Conservation (phyloP, 2,329 filamentous ascomycete genomes). For the Colletotrichum musae region DNA sequence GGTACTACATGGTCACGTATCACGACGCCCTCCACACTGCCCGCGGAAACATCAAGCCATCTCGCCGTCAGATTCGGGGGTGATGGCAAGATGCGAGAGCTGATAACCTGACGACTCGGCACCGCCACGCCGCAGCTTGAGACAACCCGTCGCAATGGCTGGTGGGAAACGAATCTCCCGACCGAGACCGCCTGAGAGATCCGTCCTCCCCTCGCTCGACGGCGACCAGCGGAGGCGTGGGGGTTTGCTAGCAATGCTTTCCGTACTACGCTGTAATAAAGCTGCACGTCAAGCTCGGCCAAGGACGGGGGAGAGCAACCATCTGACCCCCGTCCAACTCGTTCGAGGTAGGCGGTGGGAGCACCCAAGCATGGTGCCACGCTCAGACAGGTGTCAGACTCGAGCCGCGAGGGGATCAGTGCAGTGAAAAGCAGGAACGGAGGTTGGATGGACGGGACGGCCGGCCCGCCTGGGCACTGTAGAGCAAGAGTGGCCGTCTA, state of each 20-base stretch:
- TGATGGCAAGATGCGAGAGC: conserved; percentile 34
- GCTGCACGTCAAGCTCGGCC: conserved; percentile 29
- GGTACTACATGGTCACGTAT: neutral
- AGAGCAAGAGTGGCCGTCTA: neutral
- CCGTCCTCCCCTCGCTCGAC: conserved; percentile 8
- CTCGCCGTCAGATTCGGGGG: conserved; percentile 28
- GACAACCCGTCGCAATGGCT: conserved; percentile 9
- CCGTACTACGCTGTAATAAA: neutral
- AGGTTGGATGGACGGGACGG: conserved; percentile 29
- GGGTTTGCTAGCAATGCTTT: neutral
- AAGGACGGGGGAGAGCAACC: neutral
- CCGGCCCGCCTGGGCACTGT: conserved; percentile 30
- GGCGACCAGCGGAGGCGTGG: conserved; percentile 33
- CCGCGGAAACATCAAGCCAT: conserved; percentile 32
- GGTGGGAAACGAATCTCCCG: conserved; percentile 14
- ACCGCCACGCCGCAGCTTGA: conserved; percentile 26
- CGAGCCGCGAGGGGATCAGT: conserved; percentile 34
- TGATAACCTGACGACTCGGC: conserved; percentile 33
- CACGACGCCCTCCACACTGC: conserved; percentile 15
- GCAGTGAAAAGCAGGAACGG: conserved; percentile 31
- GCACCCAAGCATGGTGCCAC: conserved; percentile 35
- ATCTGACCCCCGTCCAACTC: conserved; percentile 18
- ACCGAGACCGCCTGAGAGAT: conserved; percentile 13
- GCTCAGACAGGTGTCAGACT: conserved; percentile 23
- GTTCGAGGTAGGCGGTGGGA: conserved; percentile 36